Conservation (phyloP, 2,329 filamentous ascomycete species). For the Zasmidium cellare region DNA sequence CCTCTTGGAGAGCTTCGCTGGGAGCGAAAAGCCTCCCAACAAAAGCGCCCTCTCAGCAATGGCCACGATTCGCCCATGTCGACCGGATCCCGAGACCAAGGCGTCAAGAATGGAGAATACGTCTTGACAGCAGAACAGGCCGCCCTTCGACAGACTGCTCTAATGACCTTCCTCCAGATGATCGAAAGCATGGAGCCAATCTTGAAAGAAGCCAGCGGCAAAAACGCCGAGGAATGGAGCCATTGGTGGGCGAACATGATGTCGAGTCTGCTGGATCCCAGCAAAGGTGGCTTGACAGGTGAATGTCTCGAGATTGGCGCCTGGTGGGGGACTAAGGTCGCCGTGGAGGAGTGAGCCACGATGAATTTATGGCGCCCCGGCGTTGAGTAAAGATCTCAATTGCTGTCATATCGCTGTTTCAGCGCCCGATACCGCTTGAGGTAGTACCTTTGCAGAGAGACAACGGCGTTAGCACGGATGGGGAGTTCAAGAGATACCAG, state of each 20-base stretch:
- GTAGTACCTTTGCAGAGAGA: conserved; percentile 71
- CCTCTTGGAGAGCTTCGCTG: conserved; percentile 82
- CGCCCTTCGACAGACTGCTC: conserved; percentile 74
- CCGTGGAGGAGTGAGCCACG: background rate
- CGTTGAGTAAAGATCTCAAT: conserved; percentile 9
- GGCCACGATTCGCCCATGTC: conserved; percentile 22
- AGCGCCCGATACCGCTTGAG: conserved; percentile 86
- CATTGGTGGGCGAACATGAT: conserved; percentile 87
- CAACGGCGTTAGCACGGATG: conserved; percentile 5
- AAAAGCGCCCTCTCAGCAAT: conserved; percentile 21
- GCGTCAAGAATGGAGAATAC: background rate
- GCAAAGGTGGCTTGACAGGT: conserved; percentile 72
- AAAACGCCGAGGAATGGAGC: conserved; percentile 91
- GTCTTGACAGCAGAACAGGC: conserved; percentile 55
- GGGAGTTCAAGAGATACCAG: conserved; percentile 6
- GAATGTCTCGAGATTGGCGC: conserved; percentile 75
- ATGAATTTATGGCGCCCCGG: no score
- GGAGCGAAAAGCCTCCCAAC: conserved; percentile 68
- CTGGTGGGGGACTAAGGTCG: conserved; percentile 61
- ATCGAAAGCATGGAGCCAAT: conserved; percentile 84
- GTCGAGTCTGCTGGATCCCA: conserved; percentile 73
- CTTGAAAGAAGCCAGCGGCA: conserved; percentile 77
- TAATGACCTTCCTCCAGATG: conserved; percentile 77
- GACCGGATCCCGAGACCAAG: conserved; percentile 17
- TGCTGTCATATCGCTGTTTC: conserved; percentile 67